Evolutionary conservation across 192 early-diverging fungal genomes (phyloP).

Genomic region (Backusella mclennaniae): DNA sequence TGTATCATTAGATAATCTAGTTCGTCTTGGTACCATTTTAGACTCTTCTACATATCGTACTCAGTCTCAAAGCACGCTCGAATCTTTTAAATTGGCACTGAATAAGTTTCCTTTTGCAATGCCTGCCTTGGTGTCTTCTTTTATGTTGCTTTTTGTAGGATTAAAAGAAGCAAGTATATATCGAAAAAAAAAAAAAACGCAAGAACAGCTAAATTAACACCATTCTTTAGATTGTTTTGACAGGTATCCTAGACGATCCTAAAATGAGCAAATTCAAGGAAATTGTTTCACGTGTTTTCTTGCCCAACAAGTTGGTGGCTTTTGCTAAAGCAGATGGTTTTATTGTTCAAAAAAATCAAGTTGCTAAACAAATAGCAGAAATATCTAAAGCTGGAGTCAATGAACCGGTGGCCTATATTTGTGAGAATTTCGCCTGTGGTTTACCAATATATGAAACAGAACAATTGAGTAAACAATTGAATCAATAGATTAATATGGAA

Average conservation of each 20-base stretch:
- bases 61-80: slow-evolving; percentile 36
- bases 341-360: slow-evolving; percentile 22
- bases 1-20: slow-evolving; percentile 51
- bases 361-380: slow-evolving; percentile 23
- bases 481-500: background rate
- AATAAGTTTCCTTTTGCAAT: slow-evolving; percentile 38
- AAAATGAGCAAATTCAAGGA: slow-evolving; percentile 11
- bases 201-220: background rate
- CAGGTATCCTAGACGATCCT: slow-evolving; percentile 20
- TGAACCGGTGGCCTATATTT: slow-evolving; percentile 41
- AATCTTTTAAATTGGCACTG: slow-evolving; percentile 29
- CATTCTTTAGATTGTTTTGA: slow-evolving; percentile 29
- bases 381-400: background rate
- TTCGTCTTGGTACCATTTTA: slow-evolving; percentile 46
- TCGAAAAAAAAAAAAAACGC: background rate
- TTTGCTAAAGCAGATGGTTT: slow-evolving; percentile 14
- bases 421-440: slow-evolving; percentile 55
- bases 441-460: slow-evolving; percentile 42
- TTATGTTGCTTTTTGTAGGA: slow-evolving; percentile 34
- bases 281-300: slow-evolving; percentile 25
- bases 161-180: slow-evolving; percentile 41
- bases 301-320: slow-evolving; percentile 44
- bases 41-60: slow-evolving; percentile 24
- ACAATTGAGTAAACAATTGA: slow-evolving; percentile 20
- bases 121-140: slow-evolving; percentile 39